Base-by-base conservation (phyloP, 2,329 filamentous ascomycete genomes). In the Cytospora leucostoma region DNA sequence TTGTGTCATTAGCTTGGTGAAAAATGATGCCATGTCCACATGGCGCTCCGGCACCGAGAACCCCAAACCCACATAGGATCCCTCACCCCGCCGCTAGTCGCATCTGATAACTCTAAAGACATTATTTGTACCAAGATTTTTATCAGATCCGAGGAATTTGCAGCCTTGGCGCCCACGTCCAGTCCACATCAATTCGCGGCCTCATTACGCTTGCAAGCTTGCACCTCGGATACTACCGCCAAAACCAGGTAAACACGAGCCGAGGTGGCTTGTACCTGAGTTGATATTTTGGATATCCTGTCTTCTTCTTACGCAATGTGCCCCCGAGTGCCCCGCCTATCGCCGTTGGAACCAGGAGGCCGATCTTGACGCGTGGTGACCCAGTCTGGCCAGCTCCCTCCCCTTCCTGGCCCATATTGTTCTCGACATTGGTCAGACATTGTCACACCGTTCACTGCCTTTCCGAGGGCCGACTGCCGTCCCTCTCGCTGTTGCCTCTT, bases 301-400 rank as follows among this genome's bases (percentile, higher is more conserved):
- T 52, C 61, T 52, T 34, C 49, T 52, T 51, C 27, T 49, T 65
- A 53, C 56, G 61, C 64, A 59, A 65, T 65, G 64, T 59, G 21
- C 56, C 38, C 19, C 49, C 44, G 35, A 34, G 47, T 57, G 56
- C 56, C 52, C 64, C 56, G 56, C 64, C 64, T 27, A 38, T 37
- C 50, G 51, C 47, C 57, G 61, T 56, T 61, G 40, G 61, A 63
- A 62, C 33, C 52, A 56, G 53, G 61, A 44, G 38, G 56, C 53
- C 50, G 37, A 58, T 57, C 53, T 57, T 62, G 56, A 58, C 63
- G 51, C 56, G 55, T 40, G 55, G 59, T 59, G 61, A 63, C 61
- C 54, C 37, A 47, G 37, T 47, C 50, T 27, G 51, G 38, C 58
- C 44, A n/a, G 11, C 15, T 44, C 37, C 15, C 59, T 33, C 34